phyloP scores from a whole-genome alignment of 805 yeast species.

The Monosporozyma siamensis region DNA sequence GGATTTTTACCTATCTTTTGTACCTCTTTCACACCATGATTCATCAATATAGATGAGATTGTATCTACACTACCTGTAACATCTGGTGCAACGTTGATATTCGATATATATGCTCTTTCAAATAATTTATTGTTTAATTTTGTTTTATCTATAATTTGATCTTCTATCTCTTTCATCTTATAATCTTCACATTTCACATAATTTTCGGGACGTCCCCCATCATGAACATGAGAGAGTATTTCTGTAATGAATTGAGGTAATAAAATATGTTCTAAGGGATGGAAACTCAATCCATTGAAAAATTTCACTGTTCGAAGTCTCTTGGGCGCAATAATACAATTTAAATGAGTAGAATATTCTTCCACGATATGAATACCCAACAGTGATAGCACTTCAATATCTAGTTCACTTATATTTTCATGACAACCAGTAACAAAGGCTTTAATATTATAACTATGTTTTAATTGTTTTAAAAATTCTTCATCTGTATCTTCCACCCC shows the following conservation, averaged over 20 bases:
- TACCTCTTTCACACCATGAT: slow-evolving; percentile 19
- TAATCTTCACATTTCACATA: slow-evolving; percentile 19
- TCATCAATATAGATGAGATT: slow-evolving; percentile 20
- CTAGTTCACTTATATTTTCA: slow-evolving; percentile 35
- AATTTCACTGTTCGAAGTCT: slow-evolving; percentile 84
- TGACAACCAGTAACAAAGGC: slow-evolving; percentile 65
- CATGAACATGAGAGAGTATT: slow-evolving; percentile 30
- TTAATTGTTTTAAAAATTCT: slow-evolving; percentile 15
- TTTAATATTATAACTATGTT: slow-evolving; percentile 29
- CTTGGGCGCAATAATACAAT: slow-evolving; percentile 66
- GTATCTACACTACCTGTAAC: slow-evolving; percentile 24
- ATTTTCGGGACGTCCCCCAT: slow-evolving; percentile 6
- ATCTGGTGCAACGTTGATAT: slow-evolving; percentile 22
- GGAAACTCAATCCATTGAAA: slow-evolving; percentile 54
- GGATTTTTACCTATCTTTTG: slow-evolving; percentile 19
- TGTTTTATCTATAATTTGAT: slow-evolving; percentile 14
- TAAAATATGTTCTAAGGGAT: slow-evolving; percentile 39
- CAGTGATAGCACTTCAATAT: slow-evolving; percentile 34
- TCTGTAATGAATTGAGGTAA: slow-evolving; percentile 47
- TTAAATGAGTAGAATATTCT: slow-evolving; percentile 23
- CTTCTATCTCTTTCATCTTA: slow-evolving; percentile 29
- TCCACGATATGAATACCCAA: slow-evolving; percentile 48
- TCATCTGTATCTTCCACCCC: slow-evolving; percentile 8
- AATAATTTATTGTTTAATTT: slow-evolving; percentile 17
- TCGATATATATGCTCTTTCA: slow-evolving; percentile 17